A percentile compares a stretch with the other conserved stretches of the same genome.
phyloP scores from a whole-genome alignment of 306 rosid genomes.

The Cicer yamashitae region DNA sequence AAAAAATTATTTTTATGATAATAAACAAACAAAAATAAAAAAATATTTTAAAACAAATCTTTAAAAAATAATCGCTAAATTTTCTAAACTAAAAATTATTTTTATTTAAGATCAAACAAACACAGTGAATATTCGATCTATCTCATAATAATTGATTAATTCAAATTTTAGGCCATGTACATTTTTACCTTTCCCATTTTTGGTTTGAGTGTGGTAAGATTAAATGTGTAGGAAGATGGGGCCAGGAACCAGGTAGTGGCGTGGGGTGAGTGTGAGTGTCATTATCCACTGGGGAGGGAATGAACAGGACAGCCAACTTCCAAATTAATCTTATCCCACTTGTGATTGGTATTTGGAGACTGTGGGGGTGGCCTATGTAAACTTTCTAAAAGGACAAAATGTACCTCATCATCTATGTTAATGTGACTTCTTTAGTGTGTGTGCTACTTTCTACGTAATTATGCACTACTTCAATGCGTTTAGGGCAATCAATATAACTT shows the following conservation, averaged over 20 bases:
- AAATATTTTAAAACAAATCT: too few species aligned
- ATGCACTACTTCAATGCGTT: conserved; percentile 42
- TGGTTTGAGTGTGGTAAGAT: conserved; percentile 5
- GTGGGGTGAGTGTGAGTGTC: conserved; percentile 14
- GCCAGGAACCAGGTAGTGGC: conserved; percentile 36
- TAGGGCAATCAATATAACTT: neutral
- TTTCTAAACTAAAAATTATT: too few species aligned
- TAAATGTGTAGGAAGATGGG: conserved; percentile 14
- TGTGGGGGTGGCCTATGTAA: conserved; percentile 23
- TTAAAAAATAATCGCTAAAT: too few species aligned
- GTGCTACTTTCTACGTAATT: conserved; percentile 24
- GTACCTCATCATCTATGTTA: neutral
- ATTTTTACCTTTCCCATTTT: too few species aligned
- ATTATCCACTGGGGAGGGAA: conserved; percentile 24
- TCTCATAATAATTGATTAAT: too few species aligned
- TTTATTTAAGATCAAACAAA: too few species aligned
- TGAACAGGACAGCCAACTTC: conserved; percentile 47
- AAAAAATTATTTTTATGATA: too few species aligned
- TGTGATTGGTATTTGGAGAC: neutral
- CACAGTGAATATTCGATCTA: too few species aligned
- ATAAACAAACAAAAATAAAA: too few species aligned
- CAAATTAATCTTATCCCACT: conserved; percentile 15
- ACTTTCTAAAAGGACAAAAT: conserved; percentile 41
- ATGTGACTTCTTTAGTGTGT: conserved; percentile 7
- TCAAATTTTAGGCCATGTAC: too few species aligned